Base-by-base conservation (phyloP, 768 basidiomycete species). In the Hypholoma sublateritium region DNA sequence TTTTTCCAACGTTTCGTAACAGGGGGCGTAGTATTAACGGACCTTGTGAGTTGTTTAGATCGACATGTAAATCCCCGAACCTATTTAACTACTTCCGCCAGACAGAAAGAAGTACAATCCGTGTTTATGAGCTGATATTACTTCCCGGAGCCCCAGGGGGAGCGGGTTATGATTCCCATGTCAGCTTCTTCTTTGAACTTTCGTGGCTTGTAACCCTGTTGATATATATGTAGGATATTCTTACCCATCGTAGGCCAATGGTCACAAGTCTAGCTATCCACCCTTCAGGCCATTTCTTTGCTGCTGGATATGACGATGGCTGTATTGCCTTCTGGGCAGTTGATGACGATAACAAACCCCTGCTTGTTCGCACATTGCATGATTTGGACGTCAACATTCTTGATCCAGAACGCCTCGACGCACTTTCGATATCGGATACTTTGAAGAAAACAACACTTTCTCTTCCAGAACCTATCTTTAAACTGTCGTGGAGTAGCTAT, bases 101-200 rank as follows among this genome's bases (percentile, higher is more conserved):
- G 77, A 71, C 75, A 59, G 77, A 83, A 71, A 78, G 76, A 22
- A 78, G 73, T 46, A 80, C 80, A 2, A 59, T 84, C 12, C 79
- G 84, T 41, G 82, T 79, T 9, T 95, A 87, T 66, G 89, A 91
- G 67, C 74, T 89, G 47, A 71, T 83, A 5, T 65, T 93, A 5
- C 83, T 87, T 19, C 89, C 93, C 4, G 93, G 93, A 35, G 90
- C 93, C 6, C 89, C 90, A 3, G 93, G 92, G 51, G 91, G 91
- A 3, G 72, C 75, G 21, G 86, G 86, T 11, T 89, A 88, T 68
- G 70, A 74, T 13, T 72, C 77, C 54, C 72, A 74, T 24, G 89
- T 89, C 60, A 50, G 32, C 42, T 36, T 50, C 16, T 43, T 17
- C 17, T 44, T 48, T 17, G n/a, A n/a, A 22, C 16, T n/a, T 21